A percentile compares a stretch with the other conserved stretches of the same genome.
phyloP scores from a whole-genome alignment of 2,329 filamentous ascomycete genomes.

The Hypoxylon sp. region DNA sequence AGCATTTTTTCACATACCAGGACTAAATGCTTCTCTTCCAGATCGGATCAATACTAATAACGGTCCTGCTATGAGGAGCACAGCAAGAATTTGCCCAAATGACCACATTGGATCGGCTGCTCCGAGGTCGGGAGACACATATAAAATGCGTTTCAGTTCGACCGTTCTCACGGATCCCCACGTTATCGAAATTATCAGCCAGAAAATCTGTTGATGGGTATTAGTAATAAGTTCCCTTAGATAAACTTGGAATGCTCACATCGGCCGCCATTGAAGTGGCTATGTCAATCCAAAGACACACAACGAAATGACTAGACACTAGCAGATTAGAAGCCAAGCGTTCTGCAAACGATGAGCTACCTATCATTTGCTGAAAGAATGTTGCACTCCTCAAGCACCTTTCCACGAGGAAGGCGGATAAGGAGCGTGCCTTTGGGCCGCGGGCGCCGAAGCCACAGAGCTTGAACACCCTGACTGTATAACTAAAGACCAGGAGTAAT shows the following conservation, averaged over 20 bases:
- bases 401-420: constrained; percentile 4
- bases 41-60: constrained; percentile 14
- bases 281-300: constrained; percentile 24
- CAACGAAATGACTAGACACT: constrained; percentile 20
- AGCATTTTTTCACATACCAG: not conserved
- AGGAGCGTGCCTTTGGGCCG: not conserved
- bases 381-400: constrained; percentile 20
- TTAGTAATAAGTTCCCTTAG: not conserved
- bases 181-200: constrained; percentile 8
- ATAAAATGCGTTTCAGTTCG: constrained; percentile 4
- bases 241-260: constrained; percentile 3
- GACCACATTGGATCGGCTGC: constrained; percentile 12
- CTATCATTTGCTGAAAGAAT: constrained; percentile 8
- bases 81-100: constrained; percentile 21
- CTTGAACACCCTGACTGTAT: constrained; percentile 12
- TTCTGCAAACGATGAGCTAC: constrained; percentile 8
- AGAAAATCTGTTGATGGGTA: constrained; percentile 11
- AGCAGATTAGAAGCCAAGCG: constrained; percentile 23
- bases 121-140: not conserved
- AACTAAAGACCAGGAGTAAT: constrained; percentile 18
- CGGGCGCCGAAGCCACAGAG: constrained; percentile 4
- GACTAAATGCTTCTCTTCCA: constrained; percentile 7
- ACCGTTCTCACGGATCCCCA: constrained; percentile 3
- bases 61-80: constrained; percentile 12
- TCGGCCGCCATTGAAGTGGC: constrained; percentile 16